Percentiles rank a stretch among this genome's conserved stretches.
These are phyloP conservation scores for Ichthyophthirius multifiliis DNA, from an alignment of 169 alveolate species.

Conservation along the genomic window DNA sequence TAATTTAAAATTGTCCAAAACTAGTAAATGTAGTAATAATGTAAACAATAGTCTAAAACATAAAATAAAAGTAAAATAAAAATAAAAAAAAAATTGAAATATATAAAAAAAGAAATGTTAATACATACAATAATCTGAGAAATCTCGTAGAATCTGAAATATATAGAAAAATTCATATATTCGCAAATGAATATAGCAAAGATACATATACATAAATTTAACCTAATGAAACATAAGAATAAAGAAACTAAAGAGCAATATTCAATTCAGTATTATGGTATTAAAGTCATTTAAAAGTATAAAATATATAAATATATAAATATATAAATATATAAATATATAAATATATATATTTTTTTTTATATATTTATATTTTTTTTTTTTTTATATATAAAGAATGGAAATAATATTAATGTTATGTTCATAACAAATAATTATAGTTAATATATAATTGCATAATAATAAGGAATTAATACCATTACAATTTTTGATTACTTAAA, in stretches of 20 bases:
- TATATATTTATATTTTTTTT: background rate
- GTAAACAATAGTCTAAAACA: background rate
- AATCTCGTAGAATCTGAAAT: constrained; percentile 9
- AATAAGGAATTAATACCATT: constrained; percentile 31
- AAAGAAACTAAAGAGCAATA: background rate
- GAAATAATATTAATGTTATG: constrained; percentile 24
- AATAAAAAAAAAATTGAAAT: too few relatives aligned
- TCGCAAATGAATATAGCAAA: background rate
- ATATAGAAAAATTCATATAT: constrained; percentile 9
- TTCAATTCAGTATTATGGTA: constrained; percentile 11
- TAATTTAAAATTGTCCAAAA: background rate
- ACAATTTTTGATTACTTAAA: constrained; percentile 45
- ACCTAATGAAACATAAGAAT: background rate
- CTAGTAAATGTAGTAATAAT: background rate
- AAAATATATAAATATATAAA: background rate
- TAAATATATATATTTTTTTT: background rate
- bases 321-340: background rate
- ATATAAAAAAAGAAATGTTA: background rate
- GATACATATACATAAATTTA: background rate
- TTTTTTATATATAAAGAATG: background rate
- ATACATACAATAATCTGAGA: constrained; percentile 1
- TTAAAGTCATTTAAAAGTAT: constrained; percentile 10
- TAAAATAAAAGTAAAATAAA: background rate
- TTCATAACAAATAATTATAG: constrained; percentile 32
- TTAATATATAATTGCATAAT: constrained; percentile 27